Percentiles rank a stretch among this genome's conserved stretches.
Conservation (phyloP, 2,329 filamentous ascomycete species). For the Pyrenochaeta sp. region DNA sequence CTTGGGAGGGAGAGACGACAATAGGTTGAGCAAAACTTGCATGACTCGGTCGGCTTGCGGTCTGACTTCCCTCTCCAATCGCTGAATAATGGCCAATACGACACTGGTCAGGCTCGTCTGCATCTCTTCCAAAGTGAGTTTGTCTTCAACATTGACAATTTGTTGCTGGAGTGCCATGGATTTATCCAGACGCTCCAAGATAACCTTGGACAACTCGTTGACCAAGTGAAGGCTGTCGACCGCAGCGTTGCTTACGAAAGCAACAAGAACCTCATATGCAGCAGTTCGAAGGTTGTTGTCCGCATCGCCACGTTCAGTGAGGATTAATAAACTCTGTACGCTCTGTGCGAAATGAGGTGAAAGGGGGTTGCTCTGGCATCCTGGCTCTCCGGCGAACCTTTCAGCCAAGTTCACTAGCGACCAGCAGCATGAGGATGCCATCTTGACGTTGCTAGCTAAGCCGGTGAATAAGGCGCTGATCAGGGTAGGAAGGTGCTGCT, state of each 20-base stretch:
- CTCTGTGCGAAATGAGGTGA: conserved; percentile 94
- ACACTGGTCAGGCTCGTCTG: conserved; percentile 95
- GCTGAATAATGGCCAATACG: conserved; percentile 87
- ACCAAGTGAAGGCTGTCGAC: conserved; percentile 83
- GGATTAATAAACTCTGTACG: conserved; percentile 80
- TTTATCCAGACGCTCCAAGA: conserved; percentile 88
- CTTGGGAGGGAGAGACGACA: conserved; percentile 79
- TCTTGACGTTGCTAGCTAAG: conserved; percentile 89
- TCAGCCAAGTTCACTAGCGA: conserved; percentile 98
- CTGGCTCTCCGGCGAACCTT: conserved; percentile 87
- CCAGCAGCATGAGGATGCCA: conserved; percentile 99
- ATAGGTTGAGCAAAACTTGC: conserved; percentile 82
- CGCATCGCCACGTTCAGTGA: conserved; percentile 82
- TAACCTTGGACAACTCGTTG: conserved; percentile 82
- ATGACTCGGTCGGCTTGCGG: conserved; percentile 95
- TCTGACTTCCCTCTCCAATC: conserved; percentile 88
- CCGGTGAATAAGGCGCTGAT: conserved; percentile 90
- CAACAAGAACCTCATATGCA: conserved; percentile 94
- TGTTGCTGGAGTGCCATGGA: conserved; percentile 89
- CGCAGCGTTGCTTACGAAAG: conserved; percentile 90
- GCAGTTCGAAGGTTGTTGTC: conserved; percentile 93
- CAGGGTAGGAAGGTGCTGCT: conserved; percentile 80
- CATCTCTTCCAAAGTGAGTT: conserved; percentile 94
- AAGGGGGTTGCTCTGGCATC: conserved; percentile 79
- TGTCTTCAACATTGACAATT: conserved; percentile 96